Evolutionary conservation across 306 rosid genomes (phyloP).

Genomic region (Echinosophora koreensis): DNA sequence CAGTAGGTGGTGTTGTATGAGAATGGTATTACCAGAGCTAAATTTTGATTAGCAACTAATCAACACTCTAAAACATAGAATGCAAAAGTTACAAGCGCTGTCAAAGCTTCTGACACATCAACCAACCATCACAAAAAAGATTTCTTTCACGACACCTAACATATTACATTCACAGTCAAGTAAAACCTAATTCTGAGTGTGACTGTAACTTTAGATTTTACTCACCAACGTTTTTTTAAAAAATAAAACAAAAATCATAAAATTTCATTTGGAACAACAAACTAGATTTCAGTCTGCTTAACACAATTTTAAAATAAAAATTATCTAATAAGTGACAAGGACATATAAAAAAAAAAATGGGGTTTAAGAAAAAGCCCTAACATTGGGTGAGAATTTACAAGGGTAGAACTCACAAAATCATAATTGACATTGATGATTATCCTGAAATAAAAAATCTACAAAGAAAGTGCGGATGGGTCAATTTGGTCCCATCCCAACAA

Average conservation of each 20-base stretch:
- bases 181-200: constrained; percentile 61
- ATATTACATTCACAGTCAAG: constrained; percentile 55
- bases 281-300: constrained; percentile 26
- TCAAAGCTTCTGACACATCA: constrained; percentile 63
- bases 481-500: constrained; percentile 90
- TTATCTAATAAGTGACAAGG: constrained; percentile 21
- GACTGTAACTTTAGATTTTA: constrained; percentile 36
- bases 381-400: constrained; percentile 51
- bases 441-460: constrained; percentile 54
- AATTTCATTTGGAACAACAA: constrained; percentile 2
- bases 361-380: constrained; percentile 43
- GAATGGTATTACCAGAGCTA: constrained; percentile 28
- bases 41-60: constrained; percentile 33
- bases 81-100: constrained; percentile 41
- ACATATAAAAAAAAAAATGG: constrained; percentile 16
- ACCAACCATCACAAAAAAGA: constrained; percentile 50
- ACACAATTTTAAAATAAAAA: not conserved
- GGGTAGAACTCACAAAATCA: constrained; percentile 62
- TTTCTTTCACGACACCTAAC: constrained; percentile 49
- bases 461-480: constrained; percentile 65
- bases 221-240: constrained; percentile 33
- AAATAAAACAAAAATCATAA: not conserved
- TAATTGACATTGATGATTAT: constrained; percentile 74
- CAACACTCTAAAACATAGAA: constrained; percentile 25
- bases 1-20: not conserved